Percentiles rank a stretch among this genome's conserved stretches.
phyloP scores from a whole-genome alignment of 2,329 filamentous ascomycete species.

The Nemania sp. region DNA sequence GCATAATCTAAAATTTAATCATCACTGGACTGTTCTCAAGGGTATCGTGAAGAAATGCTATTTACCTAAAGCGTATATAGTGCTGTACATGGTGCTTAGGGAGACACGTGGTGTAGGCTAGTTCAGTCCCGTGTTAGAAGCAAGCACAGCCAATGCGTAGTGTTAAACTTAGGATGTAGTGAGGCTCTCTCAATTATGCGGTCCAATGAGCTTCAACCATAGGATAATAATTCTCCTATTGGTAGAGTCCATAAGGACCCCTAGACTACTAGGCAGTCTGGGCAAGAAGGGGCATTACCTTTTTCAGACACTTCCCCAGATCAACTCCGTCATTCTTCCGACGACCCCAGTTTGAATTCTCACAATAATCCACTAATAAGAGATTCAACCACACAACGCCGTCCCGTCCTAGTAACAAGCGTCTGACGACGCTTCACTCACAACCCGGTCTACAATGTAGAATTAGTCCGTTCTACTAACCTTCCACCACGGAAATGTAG shows the following conservation, averaged over 20 bases:
- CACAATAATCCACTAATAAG: conserved; percentile 33
- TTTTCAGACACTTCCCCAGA: conserved; percentile 16
- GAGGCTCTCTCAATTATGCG: conserved; percentile 13
- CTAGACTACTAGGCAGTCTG: no score
- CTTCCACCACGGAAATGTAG: conserved; percentile 1
- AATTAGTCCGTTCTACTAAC: not conserved
- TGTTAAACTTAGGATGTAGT: not conserved
- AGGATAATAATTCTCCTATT: not conserved
- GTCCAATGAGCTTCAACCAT: conserved; percentile 20
- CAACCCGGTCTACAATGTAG: not conserved
- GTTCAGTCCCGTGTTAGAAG: not conserved
- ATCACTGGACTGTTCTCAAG: not conserved
- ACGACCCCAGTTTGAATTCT: not conserved
- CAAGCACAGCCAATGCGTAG: not conserved
- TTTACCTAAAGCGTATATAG: not conserved
- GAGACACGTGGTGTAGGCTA: not conserved
- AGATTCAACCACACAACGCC: not conserved
- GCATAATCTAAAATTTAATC: conserved; percentile 26
- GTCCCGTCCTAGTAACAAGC: not conserved
- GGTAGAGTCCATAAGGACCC: no score
- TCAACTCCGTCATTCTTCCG: conserved; percentile 16
- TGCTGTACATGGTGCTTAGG: not conserved
- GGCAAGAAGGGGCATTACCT: conserved; percentile 14
- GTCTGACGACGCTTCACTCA: not conserved
- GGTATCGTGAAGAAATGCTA: not conserved